A percentile compares a stretch with the other conserved stretches of the same genome.
phyloP scores from a whole-genome alignment of 305 asterid species.

The Caryopteris hybrid region DNA sequence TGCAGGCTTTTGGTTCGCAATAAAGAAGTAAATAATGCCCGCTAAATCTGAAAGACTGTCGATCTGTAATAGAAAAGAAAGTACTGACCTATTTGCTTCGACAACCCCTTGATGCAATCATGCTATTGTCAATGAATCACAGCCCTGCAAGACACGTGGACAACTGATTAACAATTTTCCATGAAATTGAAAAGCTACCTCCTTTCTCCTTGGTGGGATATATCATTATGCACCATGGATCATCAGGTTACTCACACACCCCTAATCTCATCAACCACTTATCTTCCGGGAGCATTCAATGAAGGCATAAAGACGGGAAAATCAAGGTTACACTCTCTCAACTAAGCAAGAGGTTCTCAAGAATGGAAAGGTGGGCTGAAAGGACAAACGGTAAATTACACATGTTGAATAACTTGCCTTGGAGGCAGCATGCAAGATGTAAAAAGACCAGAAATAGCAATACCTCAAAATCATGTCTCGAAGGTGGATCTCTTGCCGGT shows the following conservation, averaged over 20 bases:
- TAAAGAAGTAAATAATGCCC: too few species aligned
- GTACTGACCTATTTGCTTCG: conserved; percentile 8
- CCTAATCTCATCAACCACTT: background rate
- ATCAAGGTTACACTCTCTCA: background rate
- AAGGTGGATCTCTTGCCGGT: conserved; percentile 62
- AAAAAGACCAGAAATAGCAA: conserved; percentile 1
- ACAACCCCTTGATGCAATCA: conserved; percentile 6
- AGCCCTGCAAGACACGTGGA: conserved; percentile 22
- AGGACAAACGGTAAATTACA: background rate
- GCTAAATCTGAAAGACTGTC: too few species aligned
- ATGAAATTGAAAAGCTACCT: background rate
- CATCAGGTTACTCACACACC: background rate
- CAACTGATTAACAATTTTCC: conserved; percentile 1
- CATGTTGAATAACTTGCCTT: background rate
- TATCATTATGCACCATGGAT: background rate
- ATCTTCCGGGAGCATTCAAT: background rate
- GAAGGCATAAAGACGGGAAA: background rate
- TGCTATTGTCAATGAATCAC: conserved; percentile 11
- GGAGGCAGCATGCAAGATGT: background rate
- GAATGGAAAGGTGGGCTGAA: background rate
- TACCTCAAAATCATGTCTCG: conserved; percentile 53
- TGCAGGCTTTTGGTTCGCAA: too few species aligned
- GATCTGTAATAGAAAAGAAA: background rate
- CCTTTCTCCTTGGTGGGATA: background rate
- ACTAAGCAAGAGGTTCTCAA: background rate